Evolutionary conservation across 345 rosid species (phyloP), one percentile per base, ranked within the genome.

Genomic region (Linum tenue): DNA sequence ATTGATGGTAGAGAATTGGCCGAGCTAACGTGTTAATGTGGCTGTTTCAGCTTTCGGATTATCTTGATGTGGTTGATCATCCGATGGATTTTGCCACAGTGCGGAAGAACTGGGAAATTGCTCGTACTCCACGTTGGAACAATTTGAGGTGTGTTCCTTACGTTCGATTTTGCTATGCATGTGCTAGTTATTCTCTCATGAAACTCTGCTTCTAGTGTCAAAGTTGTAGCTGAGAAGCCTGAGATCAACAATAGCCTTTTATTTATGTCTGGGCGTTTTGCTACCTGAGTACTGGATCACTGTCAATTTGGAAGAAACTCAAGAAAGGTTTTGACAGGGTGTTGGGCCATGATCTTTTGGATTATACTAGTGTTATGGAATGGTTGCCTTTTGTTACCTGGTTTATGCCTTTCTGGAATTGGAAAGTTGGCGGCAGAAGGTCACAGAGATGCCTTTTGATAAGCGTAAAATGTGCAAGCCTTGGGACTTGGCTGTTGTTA

Each of bases 41-140:
- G 50, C 17, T 64, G 68, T 40, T 73, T 71, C 71, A 90, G 95
- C 94, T 90, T 70, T 95, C 97, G 35, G 91, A 90, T 75, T 90
- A 90, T 66, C 90, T 81, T 43, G 91, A 90, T 56, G 79, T 87
- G 56, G 80, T 87, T 67, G 87, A 85, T 79, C 73, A 82, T 75
- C 97, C 97, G 9, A 90, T 90, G 97, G 97, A 90, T 70, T 90
- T 90, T 40, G 65, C 88, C 59, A 90, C 97, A 0, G 84, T 87
- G 59, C 82, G 97, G 81, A 85, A 80, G 82, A 87, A 90, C 83
- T 90, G 67, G 79, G 77, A 41, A 84, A 74, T 80, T 91, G 90
- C 67, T 78, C 84, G 40, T 90, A 90, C 76, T 43, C 75, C 65
- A 76, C 77, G 11, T 63, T 90, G 76, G 89, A 87, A 59, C 83